phyloP scores from a whole-genome alignment of 75 land plant genomes.

The Picea glauca region DNA sequence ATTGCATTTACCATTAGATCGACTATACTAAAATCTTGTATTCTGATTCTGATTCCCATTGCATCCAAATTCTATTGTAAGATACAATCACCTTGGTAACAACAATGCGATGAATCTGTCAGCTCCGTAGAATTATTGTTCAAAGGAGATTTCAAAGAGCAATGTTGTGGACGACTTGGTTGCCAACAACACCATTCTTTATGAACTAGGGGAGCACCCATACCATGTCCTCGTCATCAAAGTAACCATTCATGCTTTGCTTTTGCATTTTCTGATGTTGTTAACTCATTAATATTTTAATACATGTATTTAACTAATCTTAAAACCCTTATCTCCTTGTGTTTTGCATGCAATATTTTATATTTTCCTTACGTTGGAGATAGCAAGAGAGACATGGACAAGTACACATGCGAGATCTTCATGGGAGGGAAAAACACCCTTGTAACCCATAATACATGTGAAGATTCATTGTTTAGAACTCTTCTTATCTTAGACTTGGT shows the following conservation, averaged over 20 bases:
- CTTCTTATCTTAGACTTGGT: conserved; percentile 45
- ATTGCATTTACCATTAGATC: too few relatives aligned
- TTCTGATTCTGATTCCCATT: not conserved
- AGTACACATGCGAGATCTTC: conserved; percentile 52
- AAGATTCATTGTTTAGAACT: conserved; percentile 46
- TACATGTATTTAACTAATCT: too few relatives aligned
- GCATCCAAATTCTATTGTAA: conserved; percentile 52
- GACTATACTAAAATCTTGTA: too few relatives aligned
- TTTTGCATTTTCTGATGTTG: not conserved
- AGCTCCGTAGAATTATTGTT: conserved; percentile 42
- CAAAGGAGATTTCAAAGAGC: conserved; percentile 52
- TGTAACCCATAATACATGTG: conserved; percentile 48
- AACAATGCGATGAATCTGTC: conserved; percentile 50
- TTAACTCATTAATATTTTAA: too few relatives aligned
- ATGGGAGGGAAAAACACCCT: conserved; percentile 52
- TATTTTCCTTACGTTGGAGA: conserved; percentile 38
- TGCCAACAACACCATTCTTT: conserved; percentile 40
- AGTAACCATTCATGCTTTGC: not conserved
- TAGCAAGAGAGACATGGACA: conserved; percentile 57
- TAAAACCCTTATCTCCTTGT: not conserved
- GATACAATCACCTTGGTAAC: conserved; percentile 56
- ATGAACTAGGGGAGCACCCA: conserved; percentile 41
- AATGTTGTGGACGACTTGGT: conserved; percentile 53
- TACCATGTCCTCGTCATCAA: conserved; percentile 53
- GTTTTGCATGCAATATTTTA: conserved; percentile 29